Percentiles rank a stretch among this genome's conserved stretches.
phyloP scores from a whole-genome alignment of 192 early-diverging fungal species.

The Rhizoclosmatium globosum region DNA sequence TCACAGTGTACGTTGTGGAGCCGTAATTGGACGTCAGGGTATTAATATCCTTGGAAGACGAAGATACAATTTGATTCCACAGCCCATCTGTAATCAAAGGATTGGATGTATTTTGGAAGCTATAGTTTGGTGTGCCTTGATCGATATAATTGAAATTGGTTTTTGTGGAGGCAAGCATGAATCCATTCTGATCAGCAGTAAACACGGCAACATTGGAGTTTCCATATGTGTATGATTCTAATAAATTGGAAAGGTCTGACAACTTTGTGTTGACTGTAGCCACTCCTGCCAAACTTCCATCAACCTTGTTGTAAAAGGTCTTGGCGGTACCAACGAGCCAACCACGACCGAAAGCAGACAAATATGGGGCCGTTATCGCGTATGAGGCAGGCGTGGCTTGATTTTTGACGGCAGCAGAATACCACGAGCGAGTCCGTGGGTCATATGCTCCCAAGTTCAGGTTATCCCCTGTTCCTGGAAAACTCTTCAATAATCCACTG shows the following conservation, averaged over 20 bases:
- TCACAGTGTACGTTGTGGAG: neutral
- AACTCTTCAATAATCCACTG: conserved; percentile 42
- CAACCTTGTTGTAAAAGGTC: neutral
- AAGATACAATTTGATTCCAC: conserved; percentile 6
- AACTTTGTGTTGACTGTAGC: conserved; percentile 7
- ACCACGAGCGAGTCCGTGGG: conserved; percentile 41
- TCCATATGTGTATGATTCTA: neutral
- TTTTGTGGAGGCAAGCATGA: conserved; percentile 1
- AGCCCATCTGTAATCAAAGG: conserved; percentile 5
- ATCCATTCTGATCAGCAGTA: neutral
- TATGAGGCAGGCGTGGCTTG: neutral
- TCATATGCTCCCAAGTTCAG: conserved; percentile 33
- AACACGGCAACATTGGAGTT: conserved; percentile 24
- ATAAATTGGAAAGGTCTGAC: neutral
- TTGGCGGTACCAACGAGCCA: conserved; percentile 35
- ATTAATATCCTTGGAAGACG: neutral
- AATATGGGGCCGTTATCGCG: conserved; percentile 36
- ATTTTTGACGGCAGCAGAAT: conserved; percentile 34
- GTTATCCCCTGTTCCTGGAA: conserved; percentile 33
- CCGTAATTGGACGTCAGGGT: neutral
- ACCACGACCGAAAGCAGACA: conserved; percentile 35
- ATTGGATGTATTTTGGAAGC: conserved; percentile 8
- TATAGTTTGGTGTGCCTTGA: neutral
- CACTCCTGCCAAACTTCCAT: conserved; percentile 36
- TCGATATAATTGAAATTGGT: neutral